Base-by-base conservation (phyloP, 352 stramenopile genomes). In the Phytophthora hybrid region DNA sequence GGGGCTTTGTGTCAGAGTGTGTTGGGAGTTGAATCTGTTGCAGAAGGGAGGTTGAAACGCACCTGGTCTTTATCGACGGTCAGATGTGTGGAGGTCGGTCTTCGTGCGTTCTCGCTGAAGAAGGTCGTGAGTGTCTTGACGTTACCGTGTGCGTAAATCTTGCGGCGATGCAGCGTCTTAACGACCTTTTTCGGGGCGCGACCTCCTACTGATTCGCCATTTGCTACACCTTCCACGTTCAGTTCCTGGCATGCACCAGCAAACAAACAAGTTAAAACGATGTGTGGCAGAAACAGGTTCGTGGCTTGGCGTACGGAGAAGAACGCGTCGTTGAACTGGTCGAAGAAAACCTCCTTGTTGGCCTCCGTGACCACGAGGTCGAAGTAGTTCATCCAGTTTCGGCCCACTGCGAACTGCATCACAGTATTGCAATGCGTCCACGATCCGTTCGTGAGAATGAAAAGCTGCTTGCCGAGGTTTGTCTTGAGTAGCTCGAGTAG, bases 401-500 rank as follows among this genome's bases (percentile, higher is more conserved):
- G 78, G 7, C 79, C 79, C 16, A 89, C 63, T 16, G 79, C 77
- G 47, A 80, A 82, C 46, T 84, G 77, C 73, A 89, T 80, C 16
- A 89, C 82, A 49, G 83, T 79, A 61, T 89, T 84, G 63, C 77
- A 85, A 59, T 89, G 82, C 46, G 79, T 82, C 77, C 76, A 85
- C 54, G 79, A 87, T 11, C 82, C 71, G 55, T 87, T 87, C 10
- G 82, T 89, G 31, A 89, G 78, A 5, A 89, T 61, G 44, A 87
- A 89, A 14, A 89, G 69, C 61, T 80, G 64, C 52, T 82, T 83
- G 31, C 71, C 58, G 56, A 75, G 68, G 54, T 59, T 65, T 0
- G 63, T 73, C 39, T 66, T 74, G 34, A 84, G 66, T 10, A 72
- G 63, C 13, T 87, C 79, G 23, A 89, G 63, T 31, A 85, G 60